Percentiles rank a stretch among this genome's conserved stretches.
phyloP scores from a whole-genome alignment of 2,329 filamentous ascomycete genomes.

The Fusarium solani-melongenae region DNA sequence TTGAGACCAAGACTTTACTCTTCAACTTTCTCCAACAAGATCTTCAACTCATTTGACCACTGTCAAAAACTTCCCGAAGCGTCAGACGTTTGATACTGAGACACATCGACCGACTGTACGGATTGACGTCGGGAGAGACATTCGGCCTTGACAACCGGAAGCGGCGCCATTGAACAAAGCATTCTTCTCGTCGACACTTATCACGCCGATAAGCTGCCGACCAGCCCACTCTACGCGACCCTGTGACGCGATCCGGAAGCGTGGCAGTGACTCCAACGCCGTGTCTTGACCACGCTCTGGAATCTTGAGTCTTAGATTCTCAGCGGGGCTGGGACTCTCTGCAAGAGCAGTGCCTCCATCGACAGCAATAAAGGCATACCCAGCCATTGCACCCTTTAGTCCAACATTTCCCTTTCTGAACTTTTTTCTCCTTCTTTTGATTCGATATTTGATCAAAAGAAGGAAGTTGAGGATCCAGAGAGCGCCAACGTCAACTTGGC shows the following conservation, averaged over 20 bases:
- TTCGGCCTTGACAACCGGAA: constrained; percentile 21
- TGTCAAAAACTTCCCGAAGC: constrained; percentile 16
- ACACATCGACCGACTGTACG: constrained; percentile 31
- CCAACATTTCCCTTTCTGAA: constrained; percentile 32
- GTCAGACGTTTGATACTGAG: constrained; percentile 39
- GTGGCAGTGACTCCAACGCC: constrained; percentile 37
- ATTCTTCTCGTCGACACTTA: constrained; percentile 30
- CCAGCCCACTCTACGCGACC: constrained; percentile 23
- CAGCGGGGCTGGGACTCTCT: constrained; percentile 38
- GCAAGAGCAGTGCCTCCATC: constrained; percentile 22
- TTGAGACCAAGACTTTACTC: not conserved
- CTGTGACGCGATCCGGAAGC: constrained; percentile 35
- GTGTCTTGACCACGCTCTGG: constrained; percentile 38
- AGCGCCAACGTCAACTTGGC: not conserved
- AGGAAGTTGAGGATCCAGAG: not conserved
- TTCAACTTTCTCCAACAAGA: constrained; percentile 8
- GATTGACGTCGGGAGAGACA: constrained; percentile 6
- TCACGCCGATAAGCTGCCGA: constrained; percentile 12
- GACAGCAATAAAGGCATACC: constrained; percentile 40
- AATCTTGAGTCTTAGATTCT: constrained; percentile 43
- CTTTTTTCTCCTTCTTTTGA: constrained; percentile 21
- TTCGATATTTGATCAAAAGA: constrained; percentile 29
- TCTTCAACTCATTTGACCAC: constrained; percentile 19
- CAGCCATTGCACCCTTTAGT: constrained; percentile 32
- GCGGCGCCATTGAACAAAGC: constrained; percentile 31